Evolutionary conservation across 2,329 filamentous ascomycete genomes (phyloP).

Genomic region (Ceratocystis papillata): DNA sequence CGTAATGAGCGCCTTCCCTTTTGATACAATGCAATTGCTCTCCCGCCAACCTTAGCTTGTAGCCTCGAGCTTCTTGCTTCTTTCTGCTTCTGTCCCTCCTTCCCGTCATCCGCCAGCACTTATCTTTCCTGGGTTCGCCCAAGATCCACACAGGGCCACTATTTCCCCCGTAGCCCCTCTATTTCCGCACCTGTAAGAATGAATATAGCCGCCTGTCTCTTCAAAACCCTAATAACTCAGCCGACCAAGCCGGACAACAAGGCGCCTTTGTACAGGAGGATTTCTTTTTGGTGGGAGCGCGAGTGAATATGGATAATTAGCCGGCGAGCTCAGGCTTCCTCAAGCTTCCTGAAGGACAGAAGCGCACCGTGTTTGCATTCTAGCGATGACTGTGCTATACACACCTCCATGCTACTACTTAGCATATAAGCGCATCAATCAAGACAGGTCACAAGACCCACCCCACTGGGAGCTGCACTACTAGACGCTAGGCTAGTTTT

Average conservation of each 20-base stretch:
- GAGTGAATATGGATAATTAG: not conserved
- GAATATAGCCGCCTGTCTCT: not conserved
- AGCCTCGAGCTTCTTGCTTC: conserved; percentile 3
- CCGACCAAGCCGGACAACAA: not conserved
- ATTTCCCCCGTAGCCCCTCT: not conserved
- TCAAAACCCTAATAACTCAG: not conserved
- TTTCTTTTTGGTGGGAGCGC: not conserved
- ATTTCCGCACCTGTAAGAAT: conserved; percentile 11
- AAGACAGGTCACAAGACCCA: not conserved
- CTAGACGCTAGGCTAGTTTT: not conserved
- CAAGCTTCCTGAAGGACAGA: not conserved
- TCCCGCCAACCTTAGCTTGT: not conserved
- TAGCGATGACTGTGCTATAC: not conserved
- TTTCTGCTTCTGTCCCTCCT: not conserved
- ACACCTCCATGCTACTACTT: no score
- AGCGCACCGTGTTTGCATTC: not conserved
- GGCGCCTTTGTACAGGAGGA: not conserved
- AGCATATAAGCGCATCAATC: conserved; percentile 7
- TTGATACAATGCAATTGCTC: not conserved
- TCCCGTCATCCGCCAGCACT: not conserved
- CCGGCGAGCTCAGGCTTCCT: conserved; percentile 1
- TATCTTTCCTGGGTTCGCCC: not conserved
- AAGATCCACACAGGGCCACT: not conserved
- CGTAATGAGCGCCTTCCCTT: not conserved
- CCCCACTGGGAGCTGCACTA: not conserved